Percentiles rank a stretch among this genome's conserved stretches.
Evolutionary conservation across 805 yeast genomes (phyloP).

Genomic region (Saccharomycopsis amapae): DNA sequence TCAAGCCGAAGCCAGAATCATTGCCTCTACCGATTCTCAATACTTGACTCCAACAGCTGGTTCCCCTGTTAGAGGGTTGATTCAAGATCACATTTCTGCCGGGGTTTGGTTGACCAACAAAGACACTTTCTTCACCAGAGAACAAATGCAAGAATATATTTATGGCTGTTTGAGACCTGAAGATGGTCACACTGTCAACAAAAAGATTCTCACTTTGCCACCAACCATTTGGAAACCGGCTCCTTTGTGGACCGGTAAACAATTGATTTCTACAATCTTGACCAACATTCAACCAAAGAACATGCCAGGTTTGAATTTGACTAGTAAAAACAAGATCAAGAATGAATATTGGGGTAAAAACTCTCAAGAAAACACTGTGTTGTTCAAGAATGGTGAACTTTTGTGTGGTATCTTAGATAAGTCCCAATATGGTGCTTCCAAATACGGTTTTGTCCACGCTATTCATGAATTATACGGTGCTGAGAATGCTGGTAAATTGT

Average conservation of each 20-base stretch:
- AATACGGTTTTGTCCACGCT: slow-evolving; percentile 94
- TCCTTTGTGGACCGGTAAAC: slow-evolving; percentile 97
- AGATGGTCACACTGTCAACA: slow-evolving; percentile 84
- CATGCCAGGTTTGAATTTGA: slow-evolving; percentile 87
- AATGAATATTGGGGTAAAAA: slow-evolving; percentile 90
- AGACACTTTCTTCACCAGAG: slow-evolving; percentile 86
- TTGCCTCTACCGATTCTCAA: slow-evolving; percentile 97
- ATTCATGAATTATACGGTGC: slow-evolving; percentile 95
- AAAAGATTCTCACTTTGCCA: slow-evolving; percentile 67
- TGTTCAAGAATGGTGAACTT: slow-evolving; percentile 81
- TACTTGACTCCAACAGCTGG: slow-evolving; percentile 98
- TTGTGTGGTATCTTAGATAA: slow-evolving; percentile 92
- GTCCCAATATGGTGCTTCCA: slow-evolving; percentile 97
- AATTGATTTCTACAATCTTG: slow-evolving; percentile 85
- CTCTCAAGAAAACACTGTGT: slow-evolving; percentile 78
- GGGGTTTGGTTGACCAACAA: slow-evolving; percentile 98
- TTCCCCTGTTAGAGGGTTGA: slow-evolving; percentile 95
- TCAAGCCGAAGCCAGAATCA: slow-evolving; percentile 86
- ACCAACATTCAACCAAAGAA: slow-evolving; percentile 79
- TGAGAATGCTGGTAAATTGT: slow-evolving; percentile 76
- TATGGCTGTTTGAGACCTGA: slow-evolving; percentile 96
- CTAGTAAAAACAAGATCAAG: slow-evolving; percentile 81
- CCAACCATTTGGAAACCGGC: slow-evolving; percentile 85
- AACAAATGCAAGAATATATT: slow-evolving; percentile 85
- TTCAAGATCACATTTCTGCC: slow-evolving; percentile 97